Evolutionary conservation across 2,329 filamentous ascomycete genomes (phyloP).

Genomic region (Pezicula radicicola): DNA sequence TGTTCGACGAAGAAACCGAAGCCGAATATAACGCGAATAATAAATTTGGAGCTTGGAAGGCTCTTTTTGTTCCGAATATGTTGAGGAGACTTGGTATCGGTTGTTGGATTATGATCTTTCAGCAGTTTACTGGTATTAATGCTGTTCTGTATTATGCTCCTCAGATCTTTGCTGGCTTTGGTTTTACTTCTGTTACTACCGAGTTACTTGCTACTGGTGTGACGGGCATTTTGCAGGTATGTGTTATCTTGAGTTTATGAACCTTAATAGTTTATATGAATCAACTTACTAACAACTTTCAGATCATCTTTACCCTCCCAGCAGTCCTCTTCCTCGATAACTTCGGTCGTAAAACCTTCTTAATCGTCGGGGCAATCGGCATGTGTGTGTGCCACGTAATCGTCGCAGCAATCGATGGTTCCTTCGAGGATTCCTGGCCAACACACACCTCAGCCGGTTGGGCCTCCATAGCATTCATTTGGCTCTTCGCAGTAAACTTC

Average conservation of each 20-base stretch:
- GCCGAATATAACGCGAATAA: constrained; percentile 31
- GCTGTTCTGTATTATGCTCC: constrained; percentile 20
- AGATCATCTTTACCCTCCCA: constrained; percentile 59
- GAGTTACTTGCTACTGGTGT: constrained; percentile 66
- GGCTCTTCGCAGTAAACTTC: constrained; percentile 22
- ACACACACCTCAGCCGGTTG: constrained; percentile 33
- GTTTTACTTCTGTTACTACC: constrained; percentile 37
- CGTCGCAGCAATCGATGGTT: constrained; percentile 64
- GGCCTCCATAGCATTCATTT: constrained; percentile 31
- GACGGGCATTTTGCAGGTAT: constrained; percentile 59
- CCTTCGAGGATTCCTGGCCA: constrained; percentile 44
- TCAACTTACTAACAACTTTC: too few species aligned
- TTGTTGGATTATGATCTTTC: constrained; percentile 43
- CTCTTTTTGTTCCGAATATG: constrained; percentile 43
- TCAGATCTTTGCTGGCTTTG: constrained; percentile 33
- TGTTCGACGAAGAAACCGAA: constrained; percentile 34
- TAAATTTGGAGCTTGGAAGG: constrained; percentile 39
- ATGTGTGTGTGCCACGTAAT: constrained; percentile 69
- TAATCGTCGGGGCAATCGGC: constrained; percentile 61
- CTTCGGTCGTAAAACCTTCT: constrained; percentile 58
- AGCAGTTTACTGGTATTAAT: constrained; percentile 35
- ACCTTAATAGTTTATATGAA: too few species aligned
- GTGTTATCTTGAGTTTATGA: too few species aligned
- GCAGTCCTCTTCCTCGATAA: constrained; percentile 63
- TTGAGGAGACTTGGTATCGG: constrained; percentile 41